Percentiles rank a stretch among this genome's conserved stretches.
phyloP scores from a whole-genome alignment of 164 flowering plant genomes.

The Umbellularia californica region DNA sequence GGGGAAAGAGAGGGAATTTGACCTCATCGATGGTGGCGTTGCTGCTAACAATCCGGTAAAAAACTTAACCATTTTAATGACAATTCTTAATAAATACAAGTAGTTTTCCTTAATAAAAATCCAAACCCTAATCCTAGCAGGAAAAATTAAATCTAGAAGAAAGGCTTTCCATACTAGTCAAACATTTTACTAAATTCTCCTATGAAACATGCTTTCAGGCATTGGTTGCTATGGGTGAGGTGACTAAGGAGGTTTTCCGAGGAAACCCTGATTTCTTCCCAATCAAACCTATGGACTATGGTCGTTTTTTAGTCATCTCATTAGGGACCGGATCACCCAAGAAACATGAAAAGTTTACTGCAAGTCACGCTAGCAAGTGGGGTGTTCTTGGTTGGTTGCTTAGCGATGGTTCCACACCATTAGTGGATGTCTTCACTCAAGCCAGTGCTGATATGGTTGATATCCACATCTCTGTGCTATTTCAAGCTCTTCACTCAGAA shows the following conservation, averaged over 20 bases:
- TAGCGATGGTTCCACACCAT: slow-evolving; percentile 20
- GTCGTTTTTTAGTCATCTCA: slow-evolving; percentile 26
- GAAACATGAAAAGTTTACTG: slow-evolving; percentile 14
- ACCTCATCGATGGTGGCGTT: slow-evolving; percentile 34
- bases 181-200: neutral
- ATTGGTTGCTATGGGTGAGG: slow-evolving; percentile 25
- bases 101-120: too few species aligned
- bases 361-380: slow-evolving; percentile 32
- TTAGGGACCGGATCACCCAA: slow-evolving; percentile 31
- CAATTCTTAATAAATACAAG: neutral
- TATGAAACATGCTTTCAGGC: slow-evolving; percentile 12
- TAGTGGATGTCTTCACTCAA: slow-evolving; percentile 27
- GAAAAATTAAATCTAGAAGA: too few species aligned
- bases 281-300: slow-evolving; percentile 20
- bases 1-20: slow-evolving; percentile 22
- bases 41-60: slow-evolving; percentile 35
- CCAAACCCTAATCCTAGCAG: too few species aligned
- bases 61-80: neutral
- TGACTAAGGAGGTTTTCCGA: slow-evolving; percentile 18
- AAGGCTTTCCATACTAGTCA: too few species aligned
- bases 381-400: slow-evolving; percentile 28
- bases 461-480: slow-evolving; percentile 19
- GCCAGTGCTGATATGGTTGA: slow-evolving; percentile 34
- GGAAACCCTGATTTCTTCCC: slow-evolving; percentile 22
- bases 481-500: slow-evolving; percentile 27